Base-by-base conservation (phyloP, 1,284 basidiomycete species). In the Ustilago curta region DNA sequence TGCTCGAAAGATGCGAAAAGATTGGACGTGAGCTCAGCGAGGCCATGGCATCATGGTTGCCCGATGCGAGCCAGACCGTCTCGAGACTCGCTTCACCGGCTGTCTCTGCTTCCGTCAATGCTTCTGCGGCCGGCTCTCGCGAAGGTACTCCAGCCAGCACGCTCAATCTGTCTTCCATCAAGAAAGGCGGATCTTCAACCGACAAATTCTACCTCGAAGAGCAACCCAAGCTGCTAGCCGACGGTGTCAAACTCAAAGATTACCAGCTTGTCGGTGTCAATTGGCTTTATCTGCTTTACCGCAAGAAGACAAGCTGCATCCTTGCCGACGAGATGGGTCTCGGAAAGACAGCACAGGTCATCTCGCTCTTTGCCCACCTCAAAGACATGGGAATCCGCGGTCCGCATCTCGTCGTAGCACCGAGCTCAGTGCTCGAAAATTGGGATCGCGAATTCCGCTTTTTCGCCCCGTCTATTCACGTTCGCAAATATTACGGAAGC, bases 321-420 rank as follows among this genome's bases (percentile, higher is more conserved):
- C 88, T 99, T 29, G 96, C 96, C 1, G 96, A 99, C 86, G 81
- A 81, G 64, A 82, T 83, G 80, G 82, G 95, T 80, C 90, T 99
- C 62, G 97, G 97, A 31, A 99, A 99, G 88, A 99, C 96, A 1
- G 92, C 95, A 25, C 96, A 99, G 86, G 96, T 99, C 58, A 98
- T 99, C 81, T 92, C 94, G 57, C 97, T 99, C 87, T 90, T 99
- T 60, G 93, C 95, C 2, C 89, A 93, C 77, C 88, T 98, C 63
- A 94, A 94, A 84, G 91, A 93, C 78, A 88, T 87, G 57, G 91
- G 91, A 14, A 89, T 88, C 53, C 94, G 59, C 9, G 79, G 96
- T 0, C 95, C 95, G 19, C 95, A 98, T 86, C 90, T 99, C 35
- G 89, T 99, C 61, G 91, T 99, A 70, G 97, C 98, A 7, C 81